Percentiles rank a stretch among this genome's conserved stretches.
Evolutionary conservation across 2,329 filamentous ascomycete genomes (phyloP).

Genomic region (Paecilomyces fulvus): DNA sequence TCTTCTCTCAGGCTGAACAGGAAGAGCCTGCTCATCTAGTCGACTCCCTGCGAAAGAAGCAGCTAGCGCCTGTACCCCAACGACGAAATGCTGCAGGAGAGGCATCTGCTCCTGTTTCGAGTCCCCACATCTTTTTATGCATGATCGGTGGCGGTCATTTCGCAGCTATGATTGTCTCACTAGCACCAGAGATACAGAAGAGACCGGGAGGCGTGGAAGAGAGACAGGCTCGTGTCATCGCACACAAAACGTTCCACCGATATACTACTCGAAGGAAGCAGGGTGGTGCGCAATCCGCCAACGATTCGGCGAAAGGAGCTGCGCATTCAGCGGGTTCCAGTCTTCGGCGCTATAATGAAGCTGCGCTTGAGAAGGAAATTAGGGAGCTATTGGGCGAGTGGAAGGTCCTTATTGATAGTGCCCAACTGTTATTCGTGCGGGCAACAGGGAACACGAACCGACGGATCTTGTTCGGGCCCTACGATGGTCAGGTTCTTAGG

Average conservation of each 20-base stretch:
- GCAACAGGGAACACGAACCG: constrained; percentile 83
- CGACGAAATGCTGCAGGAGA: constrained; percentile 29
- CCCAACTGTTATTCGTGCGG: constrained; percentile 79
- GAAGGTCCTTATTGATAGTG: constrained; percentile 74
- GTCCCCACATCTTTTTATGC: constrained; percentile 86
- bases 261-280: constrained; percentile 96
- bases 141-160: constrained; percentile 99
- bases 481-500: constrained; percentile 76
- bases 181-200: constrained; percentile 71
- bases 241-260: constrained; percentile 95
- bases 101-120: constrained; percentile 37
- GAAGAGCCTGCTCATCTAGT: constrained; percentile 55
- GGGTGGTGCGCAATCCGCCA: constrained; percentile 88
- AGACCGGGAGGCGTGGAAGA: constrained; percentile 63
- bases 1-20: constrained; percentile 67
- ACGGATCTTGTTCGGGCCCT: constrained; percentile 79
- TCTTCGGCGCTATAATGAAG: constrained; percentile 87
- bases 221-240: constrained; percentile 76
- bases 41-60: constrained; percentile 65
- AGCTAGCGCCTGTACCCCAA: constrained; percentile 55
- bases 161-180: constrained; percentile 87
- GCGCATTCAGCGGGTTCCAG: constrained; percentile 90
- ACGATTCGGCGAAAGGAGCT: constrained; percentile 85
- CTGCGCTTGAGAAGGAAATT: constrained; percentile 81
- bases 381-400: constrained; percentile 72